phyloP scores from a whole-genome alignment of 352 stramenopile species.

The Pythium oligandrum region DNA sequence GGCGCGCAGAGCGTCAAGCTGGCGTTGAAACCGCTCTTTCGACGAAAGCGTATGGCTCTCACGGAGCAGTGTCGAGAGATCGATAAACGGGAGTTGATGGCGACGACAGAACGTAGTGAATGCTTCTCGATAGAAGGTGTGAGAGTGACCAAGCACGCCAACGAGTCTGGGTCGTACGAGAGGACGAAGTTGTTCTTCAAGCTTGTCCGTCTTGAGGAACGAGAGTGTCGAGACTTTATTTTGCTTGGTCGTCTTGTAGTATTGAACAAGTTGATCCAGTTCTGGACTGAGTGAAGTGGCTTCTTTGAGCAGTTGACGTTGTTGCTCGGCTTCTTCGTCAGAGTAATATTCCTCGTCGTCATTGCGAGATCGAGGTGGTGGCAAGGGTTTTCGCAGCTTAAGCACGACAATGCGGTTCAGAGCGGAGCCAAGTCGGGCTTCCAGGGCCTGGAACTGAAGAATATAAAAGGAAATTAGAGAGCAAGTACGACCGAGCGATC shows the following conservation, averaged over 20 bases:
- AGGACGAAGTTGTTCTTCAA: conserved; percentile 6
- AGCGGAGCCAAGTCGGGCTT: conserved; percentile 22
- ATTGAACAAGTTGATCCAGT: conserved; percentile 28
- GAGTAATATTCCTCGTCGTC: conserved; percentile 34
- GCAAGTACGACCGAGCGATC: neutral
- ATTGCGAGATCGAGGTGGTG: conserved; percentile 9
- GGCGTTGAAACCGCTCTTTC: neutral
- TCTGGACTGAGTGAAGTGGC: conserved; percentile 23
- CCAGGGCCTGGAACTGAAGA: conserved; percentile 26
- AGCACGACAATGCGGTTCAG: conserved; percentile 37
- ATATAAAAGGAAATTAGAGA: neutral
- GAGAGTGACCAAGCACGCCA: conserved; percentile 31
- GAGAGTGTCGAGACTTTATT: conserved; percentile 12
- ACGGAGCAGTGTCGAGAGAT: conserved; percentile 4
- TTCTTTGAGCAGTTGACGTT: conserved; percentile 17
- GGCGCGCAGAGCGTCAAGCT: conserved; percentile 11
- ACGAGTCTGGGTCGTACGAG: conserved; percentile 26
- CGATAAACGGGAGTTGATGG: conserved; percentile 24
- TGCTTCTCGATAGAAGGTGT: conserved; percentile 41
- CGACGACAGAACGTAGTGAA: conserved; percentile 17
- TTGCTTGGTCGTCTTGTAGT: conserved; percentile 7
- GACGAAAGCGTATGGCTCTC: too few species aligned
- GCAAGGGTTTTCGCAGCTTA: conserved; percentile 24
- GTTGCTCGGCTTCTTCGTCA: conserved; percentile 37
- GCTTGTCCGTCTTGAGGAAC: conserved; percentile 11